These are phyloP conservation scores for Cyberlindnera veronae DNA, from an alignment of 805 yeast genomes.

Conservation along the genomic window DNA sequence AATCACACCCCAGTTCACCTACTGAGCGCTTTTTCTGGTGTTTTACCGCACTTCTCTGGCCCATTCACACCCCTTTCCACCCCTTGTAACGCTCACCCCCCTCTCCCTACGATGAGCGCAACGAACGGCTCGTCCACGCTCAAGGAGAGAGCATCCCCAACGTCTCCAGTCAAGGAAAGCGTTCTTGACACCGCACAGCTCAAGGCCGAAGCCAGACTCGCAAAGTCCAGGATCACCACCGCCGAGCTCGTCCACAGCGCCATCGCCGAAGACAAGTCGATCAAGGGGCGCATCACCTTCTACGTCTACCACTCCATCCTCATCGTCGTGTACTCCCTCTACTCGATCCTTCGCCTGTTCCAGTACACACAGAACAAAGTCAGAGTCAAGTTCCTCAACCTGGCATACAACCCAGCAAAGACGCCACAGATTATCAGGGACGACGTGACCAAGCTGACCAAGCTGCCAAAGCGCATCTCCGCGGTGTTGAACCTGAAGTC, in stretches of 20 bases:
- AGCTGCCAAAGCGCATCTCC: slow-evolving; percentile 75
- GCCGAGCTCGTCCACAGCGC: neutral
- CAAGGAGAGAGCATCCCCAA: neutral
- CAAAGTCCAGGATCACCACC: neutral
- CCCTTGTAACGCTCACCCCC: too few species aligned
- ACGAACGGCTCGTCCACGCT: too few species aligned
- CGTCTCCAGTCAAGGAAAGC: neutral
- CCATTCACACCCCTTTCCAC: too few species aligned
- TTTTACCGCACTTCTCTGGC: too few species aligned
- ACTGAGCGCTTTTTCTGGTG: too few species aligned
- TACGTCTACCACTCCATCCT: slow-evolving; percentile 30
- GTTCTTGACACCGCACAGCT: neutral
- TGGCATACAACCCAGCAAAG: slow-evolving; percentile 65
- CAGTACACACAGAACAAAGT: slow-evolving; percentile 50
- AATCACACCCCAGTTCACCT: too few species aligned
- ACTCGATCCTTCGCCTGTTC: slow-evolving; percentile 51
- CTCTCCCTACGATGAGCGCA: too few species aligned
- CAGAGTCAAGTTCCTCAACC: slow-evolving; percentile 53
- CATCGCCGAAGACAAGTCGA: slow-evolving; percentile 1
- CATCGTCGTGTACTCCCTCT: slow-evolving; percentile 49
- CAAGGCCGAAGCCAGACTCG: neutral
- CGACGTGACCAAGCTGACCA: slow-evolving; percentile 68
- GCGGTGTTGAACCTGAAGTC: slow-evolving; percentile 70
- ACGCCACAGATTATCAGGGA: slow-evolving; percentile 84
- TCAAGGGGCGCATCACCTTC: slow-evolving; percentile 14